These are phyloP conservation scores for Anisodus acutangulus DNA, from an alignment of 257 asterid genomes.

Conservation along the genomic window DNA sequence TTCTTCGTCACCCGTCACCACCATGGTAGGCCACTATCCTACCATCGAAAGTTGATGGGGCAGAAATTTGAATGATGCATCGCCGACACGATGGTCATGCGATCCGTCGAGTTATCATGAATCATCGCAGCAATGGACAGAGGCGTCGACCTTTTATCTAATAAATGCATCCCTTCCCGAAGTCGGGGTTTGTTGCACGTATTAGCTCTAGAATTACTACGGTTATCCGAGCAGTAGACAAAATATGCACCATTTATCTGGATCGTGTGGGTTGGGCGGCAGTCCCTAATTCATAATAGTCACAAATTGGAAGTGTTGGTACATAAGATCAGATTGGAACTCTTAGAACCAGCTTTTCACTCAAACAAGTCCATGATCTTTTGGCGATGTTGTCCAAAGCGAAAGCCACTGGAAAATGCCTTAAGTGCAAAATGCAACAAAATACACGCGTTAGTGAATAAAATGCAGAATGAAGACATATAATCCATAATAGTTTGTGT, in stretches of 20 bases:
- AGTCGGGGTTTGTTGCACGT: too few relatives aligned
- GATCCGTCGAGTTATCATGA: too few relatives aligned
- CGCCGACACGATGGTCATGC: too few relatives aligned
- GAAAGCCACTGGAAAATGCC: neutral
- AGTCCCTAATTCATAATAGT: neutral
- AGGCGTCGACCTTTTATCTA: too few relatives aligned
- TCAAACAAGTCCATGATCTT: neutral
- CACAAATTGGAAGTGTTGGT: neutral
- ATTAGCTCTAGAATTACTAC: too few relatives aligned
- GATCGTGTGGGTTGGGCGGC: neutral
- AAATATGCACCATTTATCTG: slow-evolving; percentile 8
- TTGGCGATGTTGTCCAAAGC: neutral
- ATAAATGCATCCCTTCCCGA: too few relatives aligned
- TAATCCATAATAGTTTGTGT: neutral
- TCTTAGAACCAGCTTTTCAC: neutral
- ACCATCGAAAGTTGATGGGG: too few relatives aligned
- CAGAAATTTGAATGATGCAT: too few relatives aligned
- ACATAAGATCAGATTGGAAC: slow-evolving; percentile 4
- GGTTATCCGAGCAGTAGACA: too few relatives aligned
- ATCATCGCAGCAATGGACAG: too few relatives aligned
- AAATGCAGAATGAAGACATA: slow-evolving; percentile 2
- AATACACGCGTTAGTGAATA: neutral
- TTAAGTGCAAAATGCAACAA: slow-evolving; percentile 8
- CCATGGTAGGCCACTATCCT: too few relatives aligned
- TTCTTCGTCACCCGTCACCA: too few relatives aligned